These are phyloP conservation scores for Claviceps monticola DNA, from an alignment of 2,329 filamentous ascomycete genomes.

Conservation along the genomic window DNA sequence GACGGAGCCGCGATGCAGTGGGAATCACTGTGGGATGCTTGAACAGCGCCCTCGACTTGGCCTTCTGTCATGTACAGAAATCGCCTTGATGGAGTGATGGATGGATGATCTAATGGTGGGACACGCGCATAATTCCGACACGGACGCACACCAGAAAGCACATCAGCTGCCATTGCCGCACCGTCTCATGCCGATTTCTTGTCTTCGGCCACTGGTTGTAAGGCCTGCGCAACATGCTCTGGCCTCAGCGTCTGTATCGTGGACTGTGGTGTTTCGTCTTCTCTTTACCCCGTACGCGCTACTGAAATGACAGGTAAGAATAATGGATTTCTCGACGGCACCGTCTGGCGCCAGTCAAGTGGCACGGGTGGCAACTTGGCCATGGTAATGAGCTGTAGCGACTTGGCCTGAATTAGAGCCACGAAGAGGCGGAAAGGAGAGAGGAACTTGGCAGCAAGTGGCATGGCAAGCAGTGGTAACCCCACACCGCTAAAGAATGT, in stretches of 20 bases:
- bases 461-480: no score
- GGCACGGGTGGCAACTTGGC: no score
- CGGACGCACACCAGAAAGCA: background rate
- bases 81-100: background rate
- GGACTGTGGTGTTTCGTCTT: background rate
- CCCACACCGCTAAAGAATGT: no score
- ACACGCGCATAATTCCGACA: background rate
- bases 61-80: background rate
- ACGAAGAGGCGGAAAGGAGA: no score
- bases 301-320: background rate
- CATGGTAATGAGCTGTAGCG: no score
- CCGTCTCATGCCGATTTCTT: background rate
- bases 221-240: background rate
- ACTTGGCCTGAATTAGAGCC: no score
- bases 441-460: no score
- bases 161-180: background rate
- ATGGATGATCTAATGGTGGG: background rate
- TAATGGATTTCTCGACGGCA: background rate
- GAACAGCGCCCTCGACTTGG: background rate
- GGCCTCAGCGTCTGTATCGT: background rate
- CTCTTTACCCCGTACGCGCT: background rate
- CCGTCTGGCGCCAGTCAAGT: no score
- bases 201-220: background rate
- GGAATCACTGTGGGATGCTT: background rate
- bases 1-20: background rate